Evolutionary conservation across 148 eudicot species (phyloP).

Genomic region (Rhododendron williamsianum): DNA sequence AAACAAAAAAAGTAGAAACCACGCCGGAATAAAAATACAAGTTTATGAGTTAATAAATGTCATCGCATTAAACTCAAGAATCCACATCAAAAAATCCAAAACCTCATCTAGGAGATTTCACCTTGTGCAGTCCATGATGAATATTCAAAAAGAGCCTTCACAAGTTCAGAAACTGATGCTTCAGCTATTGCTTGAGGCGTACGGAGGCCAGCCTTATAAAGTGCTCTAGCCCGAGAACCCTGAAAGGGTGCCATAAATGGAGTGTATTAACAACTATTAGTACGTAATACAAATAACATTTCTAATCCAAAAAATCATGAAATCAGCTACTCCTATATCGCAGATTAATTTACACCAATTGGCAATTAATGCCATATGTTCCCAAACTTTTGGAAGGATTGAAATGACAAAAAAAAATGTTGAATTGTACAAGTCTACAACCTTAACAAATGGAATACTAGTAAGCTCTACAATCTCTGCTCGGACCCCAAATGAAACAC

Average conservation of each 20-base stretch:
- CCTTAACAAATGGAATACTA: slow-evolving; percentile 87
- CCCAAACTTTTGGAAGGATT: not conserved
- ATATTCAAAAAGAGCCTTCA: slow-evolving; percentile 87
- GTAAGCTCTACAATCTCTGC: slow-evolving; percentile 98
- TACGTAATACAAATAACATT: not conserved
- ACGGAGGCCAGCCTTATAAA: slow-evolving; percentile 89
- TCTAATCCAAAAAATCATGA: not conserved
- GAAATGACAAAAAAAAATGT: not conserved
- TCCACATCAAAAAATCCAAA: not conserved
- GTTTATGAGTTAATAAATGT: not conserved
- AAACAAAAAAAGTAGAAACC: not conserved
- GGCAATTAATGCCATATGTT: not conserved
- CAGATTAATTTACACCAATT: slow-evolving; percentile 1
- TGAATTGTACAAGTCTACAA: not conserved
- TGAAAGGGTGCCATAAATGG: slow-evolving; percentile 16
- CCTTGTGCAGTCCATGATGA: slow-evolving; percentile 87
- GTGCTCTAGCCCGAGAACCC: slow-evolving; percentile 98
- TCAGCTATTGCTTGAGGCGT: slow-evolving; percentile 94
- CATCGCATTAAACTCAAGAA: not conserved
- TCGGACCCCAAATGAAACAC: slow-evolving; percentile 95
- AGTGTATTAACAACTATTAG: not conserved
- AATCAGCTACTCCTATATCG: not conserved
- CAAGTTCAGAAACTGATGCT: slow-evolving; percentile 74
- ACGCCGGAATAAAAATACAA: not conserved
- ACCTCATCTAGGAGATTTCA: slow-evolving; percentile 17